Conservation (phyloP, 768 basidiomycete genomes). For the Tricholoma bakamatsutake region DNA sequence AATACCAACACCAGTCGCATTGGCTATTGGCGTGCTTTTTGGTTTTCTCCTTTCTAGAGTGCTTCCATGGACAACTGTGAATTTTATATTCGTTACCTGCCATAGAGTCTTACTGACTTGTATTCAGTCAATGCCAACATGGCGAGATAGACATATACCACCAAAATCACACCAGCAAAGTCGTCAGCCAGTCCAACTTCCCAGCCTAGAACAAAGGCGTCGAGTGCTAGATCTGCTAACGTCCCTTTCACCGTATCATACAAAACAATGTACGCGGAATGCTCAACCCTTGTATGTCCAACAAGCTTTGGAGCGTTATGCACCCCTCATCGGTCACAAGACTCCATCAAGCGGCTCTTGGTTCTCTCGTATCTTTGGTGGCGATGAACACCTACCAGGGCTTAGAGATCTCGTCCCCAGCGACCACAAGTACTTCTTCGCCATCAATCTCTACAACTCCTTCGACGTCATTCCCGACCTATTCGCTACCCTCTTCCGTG, state of each 20-base stretch:
- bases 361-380: conserved; percentile 47
- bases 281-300: conserved; percentile 81
- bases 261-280: conserved; percentile 83
- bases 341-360: conserved; percentile 53
- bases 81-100: conserved; percentile 6
- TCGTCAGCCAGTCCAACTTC: conserved; percentile 63
- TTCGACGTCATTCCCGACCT: conserved; percentile 98
- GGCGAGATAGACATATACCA: conserved; percentile 50
- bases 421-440: conserved; percentile 98
- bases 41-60: conserved; percentile 54
- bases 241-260: conserved; percentile 86
- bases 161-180: conserved; percentile 46
- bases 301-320: conserved; percentile 84
- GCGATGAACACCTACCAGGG: conserved; percentile 31
- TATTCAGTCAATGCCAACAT: conserved; percentile 34
- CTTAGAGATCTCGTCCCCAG: conserved; percentile 36
- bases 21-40: conserved; percentile 56
- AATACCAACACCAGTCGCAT: conserved; percentile 48
- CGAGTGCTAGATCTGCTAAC: conserved; percentile 85
- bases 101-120: neutral
- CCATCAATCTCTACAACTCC: conserved; percentile 99
- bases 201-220: conserved; percentile 76
- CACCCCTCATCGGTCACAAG: conserved; percentile 74
- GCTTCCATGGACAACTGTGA: conserved; percentile 39
- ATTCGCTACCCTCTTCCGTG: conserved; percentile 93